Evolutionary conservation across 1,284 basidiomycete genomes (phyloP).

Genomic region (Trametes polyzona): DNA sequence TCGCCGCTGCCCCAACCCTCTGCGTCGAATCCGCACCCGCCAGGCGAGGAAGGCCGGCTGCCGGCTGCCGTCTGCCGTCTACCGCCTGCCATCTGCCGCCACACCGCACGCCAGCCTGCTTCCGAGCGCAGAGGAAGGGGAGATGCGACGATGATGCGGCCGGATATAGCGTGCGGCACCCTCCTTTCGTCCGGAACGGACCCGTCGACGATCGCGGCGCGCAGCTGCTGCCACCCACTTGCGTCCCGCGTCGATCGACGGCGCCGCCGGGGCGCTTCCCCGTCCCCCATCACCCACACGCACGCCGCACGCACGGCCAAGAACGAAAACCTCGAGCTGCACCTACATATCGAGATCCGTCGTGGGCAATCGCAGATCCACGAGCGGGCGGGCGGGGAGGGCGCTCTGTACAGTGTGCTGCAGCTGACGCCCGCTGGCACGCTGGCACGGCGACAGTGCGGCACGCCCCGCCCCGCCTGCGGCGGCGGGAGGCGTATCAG

Average conservation of each 20-base stretch:
- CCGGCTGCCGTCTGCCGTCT: neutral
- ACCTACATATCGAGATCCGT: neutral
- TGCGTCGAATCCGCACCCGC: neutral
- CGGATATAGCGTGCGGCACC: constrained; percentile 15
- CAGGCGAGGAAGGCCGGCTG: neutral
- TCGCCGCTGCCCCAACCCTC: no score
- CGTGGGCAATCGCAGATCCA: neutral
- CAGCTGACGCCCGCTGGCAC: neutral
- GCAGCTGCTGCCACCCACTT: no score
- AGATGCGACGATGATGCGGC: constrained; percentile 8
- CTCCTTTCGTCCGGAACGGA: constrained; percentile 13
- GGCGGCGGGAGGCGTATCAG: constrained; percentile 20
- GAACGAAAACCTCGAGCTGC: neutral
- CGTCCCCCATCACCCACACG: neutral
- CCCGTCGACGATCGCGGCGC: constrained; percentile 16
- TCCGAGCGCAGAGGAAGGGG: no score
- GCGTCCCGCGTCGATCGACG: constrained; percentile 13
- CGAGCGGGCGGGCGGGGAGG: neutral
- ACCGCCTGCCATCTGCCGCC: no score
- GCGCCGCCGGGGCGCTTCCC: no score
- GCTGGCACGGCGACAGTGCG: neutral
- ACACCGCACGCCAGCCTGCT: no score
- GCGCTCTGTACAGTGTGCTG: no score
- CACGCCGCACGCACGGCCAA: neutral
- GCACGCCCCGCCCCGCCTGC: neutral